Evolutionary conservation across 2,329 filamentous ascomycete genomes (phyloP), one percentile per base, ranked within the genome.

Genomic region (Xylariales sp.): DNA sequence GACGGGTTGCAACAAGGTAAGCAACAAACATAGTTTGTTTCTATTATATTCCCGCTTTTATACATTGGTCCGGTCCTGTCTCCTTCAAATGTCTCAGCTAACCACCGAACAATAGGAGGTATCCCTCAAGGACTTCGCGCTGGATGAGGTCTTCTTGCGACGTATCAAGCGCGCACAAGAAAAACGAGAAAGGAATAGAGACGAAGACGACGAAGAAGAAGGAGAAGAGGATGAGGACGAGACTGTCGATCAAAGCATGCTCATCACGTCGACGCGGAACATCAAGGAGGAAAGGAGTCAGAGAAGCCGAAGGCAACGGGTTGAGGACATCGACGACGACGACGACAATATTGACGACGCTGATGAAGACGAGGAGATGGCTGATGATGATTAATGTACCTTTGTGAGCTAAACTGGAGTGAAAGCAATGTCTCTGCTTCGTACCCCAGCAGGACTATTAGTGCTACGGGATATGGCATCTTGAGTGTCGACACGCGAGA

Each of bases 1-100:
- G 40, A 62, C 73, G 3, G 83, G 84, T 2, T 89, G 85, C 54
- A 64, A 67, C 33, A 63, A 74, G 64, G 76, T 79, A 60, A 39
- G 63, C 45, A n/a, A n/a, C n/a, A n/a, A n/a, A n/a, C n/a, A n/a
- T n/a, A n/a, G n/a, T n/a, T n/a, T n/a, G n/a, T n/a, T n/a, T n/a
- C n/a, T n/a, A n/a, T n/a, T n/a, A n/a, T n/a, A n/a, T n/a, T n/a
- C n/a, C n/a, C n/a, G n/a, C n/a, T n/a, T n/a, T n/a, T n/a, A n/a
- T n/a, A n/a, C n/a, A n/a, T n/a, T n/a, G n/a, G n/a, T n/a, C n/a
- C n/a, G n/a, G n/a, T n/a, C n/a, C n/a, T n/a, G n/a, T n/a, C n/a
- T n/a, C n/a, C n/a, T n/a, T n/a, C n/a, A n/a, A n/a, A n/a, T n/a
- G n/a, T n/a, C n/a, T n/a, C n/a, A n/a, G n/a, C n/a, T n/a, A n/a